Evolutionary conservation across 306 rosid genomes (phyloP).

Genomic region (Arachis hypogaea): DNA sequence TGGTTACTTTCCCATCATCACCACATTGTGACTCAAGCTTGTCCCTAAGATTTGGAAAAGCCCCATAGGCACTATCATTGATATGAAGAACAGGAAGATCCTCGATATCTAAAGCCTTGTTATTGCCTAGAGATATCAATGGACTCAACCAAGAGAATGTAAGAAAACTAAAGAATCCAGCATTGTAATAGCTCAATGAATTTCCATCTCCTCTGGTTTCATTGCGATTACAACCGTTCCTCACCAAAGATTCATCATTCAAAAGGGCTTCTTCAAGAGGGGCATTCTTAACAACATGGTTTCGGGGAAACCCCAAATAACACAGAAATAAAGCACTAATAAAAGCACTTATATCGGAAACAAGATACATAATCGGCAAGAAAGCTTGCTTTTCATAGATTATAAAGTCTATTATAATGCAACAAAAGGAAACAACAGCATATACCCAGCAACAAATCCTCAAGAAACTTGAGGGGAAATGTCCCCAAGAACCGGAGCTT

Average conservation of each 20-base stretch:
- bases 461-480: slow-evolving; percentile 42
- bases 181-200: slow-evolving; percentile 54
- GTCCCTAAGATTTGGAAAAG: slow-evolving; percentile 51
- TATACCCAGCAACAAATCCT: slow-evolving; percentile 61
- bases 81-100: slow-evolving; percentile 73
- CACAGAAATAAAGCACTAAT: slow-evolving; percentile 53
- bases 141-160: slow-evolving; percentile 80
- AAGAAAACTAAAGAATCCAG: slow-evolving; percentile 74
- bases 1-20: slow-evolving; percentile 46
- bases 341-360: slow-evolving; percentile 53
- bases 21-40: slow-evolving; percentile 59
- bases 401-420: slow-evolving; percentile 51
- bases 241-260: slow-evolving; percentile 47
- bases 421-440: slow-evolving; percentile 52
- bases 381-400: slow-evolving; percentile 34
- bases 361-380: slow-evolving; percentile 46
- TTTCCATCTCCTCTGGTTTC: slow-evolving; percentile 44
- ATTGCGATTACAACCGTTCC: slow-evolving; percentile 36
- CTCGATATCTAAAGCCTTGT: slow-evolving; percentile 71
- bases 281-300: slow-evolving; percentile 40
- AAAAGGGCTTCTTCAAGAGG: slow-evolving; percentile 72
- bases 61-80: slow-evolving; percentile 54
- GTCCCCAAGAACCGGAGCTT: slow-evolving; percentile 26
- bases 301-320: slow-evolving; percentile 44
- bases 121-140: slow-evolving; percentile 61